Base-by-base conservation (phyloP, 208 protist genomes). In the Polymyxa betae region DNA sequence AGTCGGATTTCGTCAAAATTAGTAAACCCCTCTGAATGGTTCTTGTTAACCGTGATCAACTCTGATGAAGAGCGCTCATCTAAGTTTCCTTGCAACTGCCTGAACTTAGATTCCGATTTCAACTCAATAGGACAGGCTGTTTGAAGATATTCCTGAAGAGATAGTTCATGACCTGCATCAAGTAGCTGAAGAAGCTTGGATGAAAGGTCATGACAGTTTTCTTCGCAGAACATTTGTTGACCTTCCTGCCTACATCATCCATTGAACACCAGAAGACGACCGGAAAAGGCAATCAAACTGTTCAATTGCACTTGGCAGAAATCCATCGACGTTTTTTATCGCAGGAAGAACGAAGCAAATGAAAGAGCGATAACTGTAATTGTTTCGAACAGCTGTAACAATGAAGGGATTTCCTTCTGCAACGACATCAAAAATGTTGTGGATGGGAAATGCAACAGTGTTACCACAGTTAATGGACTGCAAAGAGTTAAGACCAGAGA, bases 381-480 rank as follows among this genome's bases (percentile, higher is more conserved):
- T 5, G 35, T 82, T 5, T 35, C n/a, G n/a, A 20, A 45, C 16
- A 12, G 72, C 5, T 82, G 5, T 35, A 35, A 82, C 35, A n/a
- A 82, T 82, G n/a, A 82, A 82, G 12, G 72, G 72, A 82, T 82
- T 82, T 5, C 35, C 72, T 38, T 82, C 72, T 82, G n/a, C 16
- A 5, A 43, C 10, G 40, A 82, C n/a, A 38, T 35, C 5, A 35
- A 5, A 60, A 29, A 29, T 29, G 24, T 60, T 60, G 24, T 40
- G 5, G 5, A 20, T 35, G 40, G n/a, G 12, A 82, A 20, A 40
- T 82, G 72, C n/a, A 20, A 35, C 72, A 43, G 35, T 45, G 35
- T 82, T 40, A 82, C 72, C 72, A n/a, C 72, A 82, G 12, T 20
- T 38, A 20, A 82, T 20, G 5, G 5, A 40, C n/a, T n/a, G 72